Evolutionary conservation across 768 basidiomycete species (phyloP), one percentile per base, ranked within the genome.

Genomic region (Boletus pseudopeckii): DNA sequence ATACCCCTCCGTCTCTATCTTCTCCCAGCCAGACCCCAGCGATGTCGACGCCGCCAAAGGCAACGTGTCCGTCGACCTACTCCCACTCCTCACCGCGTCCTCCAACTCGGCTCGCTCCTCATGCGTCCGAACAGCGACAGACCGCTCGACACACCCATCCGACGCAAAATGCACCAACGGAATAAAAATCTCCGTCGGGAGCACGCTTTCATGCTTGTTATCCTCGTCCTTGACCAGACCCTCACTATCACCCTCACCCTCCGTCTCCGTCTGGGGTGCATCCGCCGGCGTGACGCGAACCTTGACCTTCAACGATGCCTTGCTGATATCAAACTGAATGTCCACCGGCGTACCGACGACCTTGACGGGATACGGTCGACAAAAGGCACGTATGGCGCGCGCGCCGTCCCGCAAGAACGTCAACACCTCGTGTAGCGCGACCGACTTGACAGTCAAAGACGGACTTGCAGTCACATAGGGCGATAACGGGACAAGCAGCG

Each of bases 111-210:
- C 41, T 1, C 14, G 30, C 30, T 52, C 42, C 41, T 46, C 55
- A 9, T 37, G 41, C 26, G 34, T 55, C 41, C 48, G 36, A 1
- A 18, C 36, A 4, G 34, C 60, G 4, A 57, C 32, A 0, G 69
- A 55, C 34, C 62, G 59, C 20, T 66, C 59, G 30, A 71, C 65
- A 36, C 65, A 65, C 43, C 18, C 53, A 20, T 75, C 71, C 55
- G 78, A 76, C 4, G 87, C 90, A 66, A 85, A 99, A 67, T 99
- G 97, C 18, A 96, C 85, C 45, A 92, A 76, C 5, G 97, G 97
- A 1, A 98, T 68, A 67, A 81, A 99, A 20, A 98, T 85, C 76
- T 97, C 97, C 18, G 93, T 98, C n/a, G 85, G 79, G 1, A 82
- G 71, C 28, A 66, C 67, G 17, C 75, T 47, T 39, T 59, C 55